A percentile compares a stretch with the other conserved stretches of the same genome.
Evolutionary conservation across 31 red algal genomes (phyloP).

Genomic region (Endocladia muricata): DNA sequence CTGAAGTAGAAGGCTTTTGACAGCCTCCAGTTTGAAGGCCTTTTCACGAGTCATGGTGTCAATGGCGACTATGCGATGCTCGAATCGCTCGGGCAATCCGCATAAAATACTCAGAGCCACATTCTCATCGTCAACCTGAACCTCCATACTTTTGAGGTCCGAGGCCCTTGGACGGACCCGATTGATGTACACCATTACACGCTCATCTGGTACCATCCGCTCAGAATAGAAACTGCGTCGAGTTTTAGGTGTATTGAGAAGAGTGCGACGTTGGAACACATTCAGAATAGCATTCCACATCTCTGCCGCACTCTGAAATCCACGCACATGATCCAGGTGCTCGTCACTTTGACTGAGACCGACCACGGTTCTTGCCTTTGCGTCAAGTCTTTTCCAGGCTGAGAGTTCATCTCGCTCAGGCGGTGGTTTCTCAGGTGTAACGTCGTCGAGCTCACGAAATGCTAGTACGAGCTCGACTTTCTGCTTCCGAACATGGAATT

Average conservation of each 20-base stretch:
- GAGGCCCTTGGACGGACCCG: neutral
- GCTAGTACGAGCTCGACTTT: too few relatives aligned
- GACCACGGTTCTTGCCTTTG: neutral
- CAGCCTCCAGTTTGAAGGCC: neutral
- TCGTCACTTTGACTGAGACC: neutral
- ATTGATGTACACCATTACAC: neutral
- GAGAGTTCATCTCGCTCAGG: too few relatives aligned
- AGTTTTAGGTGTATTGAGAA: neutral
- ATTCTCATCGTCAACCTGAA: neutral
- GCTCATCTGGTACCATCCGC: neutral
- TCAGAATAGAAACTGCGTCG: slow-evolving; percentile 9
- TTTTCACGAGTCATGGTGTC: neutral
- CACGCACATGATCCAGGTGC: neutral
- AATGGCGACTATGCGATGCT: slow-evolving; percentile 1
- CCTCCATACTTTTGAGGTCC: neutral
- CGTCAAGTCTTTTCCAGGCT: neutral
- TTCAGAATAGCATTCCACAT: neutral
- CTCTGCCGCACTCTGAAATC: neutral
- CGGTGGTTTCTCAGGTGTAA: too few relatives aligned
- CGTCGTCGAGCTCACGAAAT: too few relatives aligned
- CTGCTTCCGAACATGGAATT: too few relatives aligned
- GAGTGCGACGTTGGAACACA: neutral
- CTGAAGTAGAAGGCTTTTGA: slow-evolving; percentile 9
- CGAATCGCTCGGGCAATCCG: neutral
- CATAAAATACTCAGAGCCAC: neutral